Evolutionary conservation across 1,139 yeast genomes (phyloP), one percentile per base, ranked within the genome.

Genomic region (Suhomyces coccinellae): DNA sequence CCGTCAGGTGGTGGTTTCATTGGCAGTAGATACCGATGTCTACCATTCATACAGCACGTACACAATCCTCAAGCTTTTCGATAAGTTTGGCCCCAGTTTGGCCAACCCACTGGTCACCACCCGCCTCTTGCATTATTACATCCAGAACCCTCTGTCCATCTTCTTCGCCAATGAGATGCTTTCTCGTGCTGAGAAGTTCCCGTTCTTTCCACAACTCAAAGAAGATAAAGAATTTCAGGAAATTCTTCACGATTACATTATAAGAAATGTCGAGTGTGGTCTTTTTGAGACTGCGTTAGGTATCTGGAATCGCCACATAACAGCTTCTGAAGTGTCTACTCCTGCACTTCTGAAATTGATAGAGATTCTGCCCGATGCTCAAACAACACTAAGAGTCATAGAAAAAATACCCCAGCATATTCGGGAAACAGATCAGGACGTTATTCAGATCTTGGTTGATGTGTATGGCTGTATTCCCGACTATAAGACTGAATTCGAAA

Each of bases 401-500:
- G 17, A 37, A 4, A n/a, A 16, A 9, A 33, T 42, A 14, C 45
- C 45, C 3, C n/a, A 15, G n/a, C 17, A 33, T 20, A 15, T 42
- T 15, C 14, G 22, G 30, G 34, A 42, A n/a, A 22, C 17, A 5
- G 33, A 42, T 22, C 45, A 42, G 13, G 36, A 33, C 4, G 11
- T 37, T 5, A 20, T 37, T 12, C 38, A 40, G 7, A n/a, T 41
- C 11, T 17, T 40, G 29, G 26, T 41, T 13, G 47, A 38, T 12
- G 40, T 40, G n/a, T 46, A 46, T 26, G 47, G 47, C 3, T 35
- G 43, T n/a, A 28, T 35, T 14, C 32, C 31, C 5, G 33, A 15
- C 5, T 30, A 33, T 16, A 36, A 33, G 16, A 14, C 38, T 0
- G 49, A 54, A 36, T 64, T 67, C 43, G 54, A 60, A 20, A 38